Evolutionary conservation across 2,329 filamentous ascomycete species (phyloP).

Genomic region (Aspergillus melleus): DNA sequence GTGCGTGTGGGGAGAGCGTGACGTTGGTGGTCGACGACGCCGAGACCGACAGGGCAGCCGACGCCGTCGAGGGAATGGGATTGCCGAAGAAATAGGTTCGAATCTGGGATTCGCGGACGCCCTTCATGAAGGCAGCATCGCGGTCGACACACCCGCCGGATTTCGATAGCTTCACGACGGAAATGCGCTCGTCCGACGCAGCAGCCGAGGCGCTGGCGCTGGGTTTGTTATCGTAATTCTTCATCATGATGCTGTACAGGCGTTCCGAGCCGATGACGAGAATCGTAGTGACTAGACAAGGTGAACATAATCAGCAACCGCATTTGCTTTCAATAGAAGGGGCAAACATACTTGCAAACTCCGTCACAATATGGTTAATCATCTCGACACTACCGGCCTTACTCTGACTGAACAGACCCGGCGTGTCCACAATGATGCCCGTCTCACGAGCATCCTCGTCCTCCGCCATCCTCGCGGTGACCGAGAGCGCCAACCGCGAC

Average conservation of each 20-base stretch:
- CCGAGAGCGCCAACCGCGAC: slow-evolving; percentile 74
- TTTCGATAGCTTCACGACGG: slow-evolving; percentile 75
- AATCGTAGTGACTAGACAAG: slow-evolving; percentile 80
- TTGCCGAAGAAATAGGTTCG: slow-evolving; percentile 95
- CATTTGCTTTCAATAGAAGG: not conserved
- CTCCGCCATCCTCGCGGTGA: slow-evolving; percentile 73
- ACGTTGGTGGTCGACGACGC: slow-evolving; percentile 53
- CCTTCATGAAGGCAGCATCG: slow-evolving; percentile 71
- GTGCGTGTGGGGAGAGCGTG: slow-evolving; percentile 82
- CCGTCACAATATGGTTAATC: slow-evolving; percentile 74
- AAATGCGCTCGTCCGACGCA: slow-evolving; percentile 64
- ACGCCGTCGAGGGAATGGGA: slow-evolving; percentile 39
- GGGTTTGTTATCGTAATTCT: slow-evolving; percentile 61
- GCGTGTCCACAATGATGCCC: slow-evolving; percentile 84
- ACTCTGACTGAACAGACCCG: slow-evolving; percentile 66
- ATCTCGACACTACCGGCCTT: slow-evolving; percentile 69
- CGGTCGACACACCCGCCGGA: slow-evolving; percentile 82
- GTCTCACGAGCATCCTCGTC: slow-evolving; percentile 69
- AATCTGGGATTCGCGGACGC: slow-evolving; percentile 72
- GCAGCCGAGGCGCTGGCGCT: slow-evolving; percentile 47
- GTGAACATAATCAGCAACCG: too few species aligned
- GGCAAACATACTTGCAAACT: slow-evolving; percentile 59
- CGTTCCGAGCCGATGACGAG: slow-evolving; percentile 78
- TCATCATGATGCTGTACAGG: slow-evolving; percentile 71
- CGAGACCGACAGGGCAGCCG: slow-evolving; percentile 34